These are phyloP conservation scores for Phialophora macrospora DNA, from an alignment of 2,329 filamentous ascomycete species.

Conservation along the genomic window DNA sequence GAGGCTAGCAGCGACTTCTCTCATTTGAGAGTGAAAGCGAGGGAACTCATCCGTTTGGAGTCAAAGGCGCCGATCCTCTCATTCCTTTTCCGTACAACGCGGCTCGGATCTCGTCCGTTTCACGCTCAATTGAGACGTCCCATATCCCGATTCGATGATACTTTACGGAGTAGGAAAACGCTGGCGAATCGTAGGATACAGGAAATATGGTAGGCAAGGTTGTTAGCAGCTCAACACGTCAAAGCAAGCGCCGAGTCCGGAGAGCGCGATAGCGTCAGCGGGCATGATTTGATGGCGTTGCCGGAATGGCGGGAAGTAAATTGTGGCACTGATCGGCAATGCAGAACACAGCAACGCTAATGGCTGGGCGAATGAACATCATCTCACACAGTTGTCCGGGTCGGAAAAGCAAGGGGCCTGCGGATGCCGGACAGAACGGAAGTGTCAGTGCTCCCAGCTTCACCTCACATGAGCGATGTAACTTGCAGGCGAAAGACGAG, in stretches of 20 bases:
- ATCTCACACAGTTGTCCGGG: neutral
- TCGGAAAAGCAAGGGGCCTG: neutral
- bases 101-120: neutral
- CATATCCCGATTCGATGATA: slow-evolving; percentile 1
- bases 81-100: slow-evolving; percentile 7
- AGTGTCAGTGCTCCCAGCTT: neutral
- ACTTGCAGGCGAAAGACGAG: slow-evolving; percentile 9
- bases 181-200: slow-evolving; percentile 8
- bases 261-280: slow-evolving; percentile 1
- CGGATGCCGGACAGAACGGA: neutral
- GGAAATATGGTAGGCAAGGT: neutral
- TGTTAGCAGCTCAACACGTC: neutral
- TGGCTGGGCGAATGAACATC: slow-evolving; percentile 10
- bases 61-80: slow-evolving; percentile 13
- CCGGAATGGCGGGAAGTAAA: slow-evolving; percentile 5
- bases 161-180: neutral
- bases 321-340: slow-evolving; percentile 20
- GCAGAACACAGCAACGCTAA: slow-evolving; percentile 11
- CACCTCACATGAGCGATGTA: neutral
- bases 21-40: neutral
- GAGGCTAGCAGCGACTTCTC: neutral
- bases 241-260: slow-evolving; percentile 10
- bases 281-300: slow-evolving; percentile 14
- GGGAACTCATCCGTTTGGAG: neutral
- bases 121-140: neutral